phyloP scores from a whole-genome alignment of 2,329 filamentous ascomycete species.

The Colletotrichum noveboracense region DNA sequence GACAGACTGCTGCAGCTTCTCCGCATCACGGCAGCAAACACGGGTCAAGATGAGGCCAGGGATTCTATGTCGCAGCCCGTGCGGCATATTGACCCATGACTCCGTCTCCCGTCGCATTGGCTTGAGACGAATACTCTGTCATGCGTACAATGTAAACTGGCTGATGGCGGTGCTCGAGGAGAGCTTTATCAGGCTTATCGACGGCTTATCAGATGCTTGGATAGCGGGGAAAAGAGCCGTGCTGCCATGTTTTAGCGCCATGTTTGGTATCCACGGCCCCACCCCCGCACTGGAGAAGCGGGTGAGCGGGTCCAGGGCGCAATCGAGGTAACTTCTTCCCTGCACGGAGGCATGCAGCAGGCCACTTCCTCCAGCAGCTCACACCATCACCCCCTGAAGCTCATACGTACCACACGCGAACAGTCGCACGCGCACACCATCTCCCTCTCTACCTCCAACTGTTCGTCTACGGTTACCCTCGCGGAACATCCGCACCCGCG shows the following conservation, averaged over 20 bases:
- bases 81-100: not conserved
- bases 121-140: not conserved
- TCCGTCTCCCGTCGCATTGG: not conserved
- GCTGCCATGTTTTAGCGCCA: constrained; percentile 11
- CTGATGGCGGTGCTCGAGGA: not conserved
- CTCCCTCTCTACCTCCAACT: not conserved
- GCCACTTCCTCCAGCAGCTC: constrained; percentile 14
- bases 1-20: not conserved
- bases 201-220: not conserved
- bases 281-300: constrained; percentile 15
- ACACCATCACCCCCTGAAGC: not conserved
- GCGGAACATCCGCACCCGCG: not conserved
- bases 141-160: not conserved
- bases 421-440: not conserved
- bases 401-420: not conserved
- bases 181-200: constrained; percentile 11
- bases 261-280: constrained; percentile 8
- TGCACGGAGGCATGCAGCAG: constrained; percentile 15
- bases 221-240: not conserved
- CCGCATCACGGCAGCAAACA: not conserved
- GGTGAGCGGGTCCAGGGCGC: constrained; percentile 3
- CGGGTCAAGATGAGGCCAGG: not conserved
- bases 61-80: not conserved
- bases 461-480: not conserved
- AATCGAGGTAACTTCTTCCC: constrained; percentile 1